Base-by-base conservation (phyloP, 768 basidiomycete species). In the Podaxis sp. region DNA sequence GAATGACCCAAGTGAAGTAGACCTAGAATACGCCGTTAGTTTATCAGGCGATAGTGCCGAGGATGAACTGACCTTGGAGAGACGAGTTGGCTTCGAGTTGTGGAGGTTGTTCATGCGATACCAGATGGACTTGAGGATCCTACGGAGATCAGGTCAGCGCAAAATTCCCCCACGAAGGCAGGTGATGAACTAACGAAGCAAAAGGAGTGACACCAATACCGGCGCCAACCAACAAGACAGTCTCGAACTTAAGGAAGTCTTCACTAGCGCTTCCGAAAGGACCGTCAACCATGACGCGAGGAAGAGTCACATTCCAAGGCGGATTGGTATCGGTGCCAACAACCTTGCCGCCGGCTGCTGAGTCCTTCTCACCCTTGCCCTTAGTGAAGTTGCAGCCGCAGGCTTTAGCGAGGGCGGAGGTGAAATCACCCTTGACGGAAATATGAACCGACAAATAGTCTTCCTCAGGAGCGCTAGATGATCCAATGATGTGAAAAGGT, bases 181-280 rank as follows among this genome's bases (percentile, higher is more conserved):
- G 21, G 4, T 32, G 32, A 10, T 62, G 71, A 61, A 74, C 92
- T 80, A 69, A 95, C 88, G 91, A 93, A 56, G 95, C 94, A 67
- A 98, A 97, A 2, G 95, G 95, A 0, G 95, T 97, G 37, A 97
- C 94, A 66, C 95, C 95, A 63, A 98, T 98, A 73, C 95, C 96
- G 59, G 91, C 94, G 65, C 93, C 95, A 50, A 95, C 91, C 40
- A 97, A 84, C 35, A 96, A 75, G 37, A 95, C 82, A 1, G 92
- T 90, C 75, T 97, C 94, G 65, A 85, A 95, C 57, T 93, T 93
- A 70, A 91, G 77, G 70, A 91, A 95, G 70, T 95, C 93, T 72
- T 98, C 95, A 44, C 86, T 88, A 7, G 95, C 93, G 62, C 85
- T 88, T 13, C 95, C 95, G 70, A 97, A 98, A 4, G 95, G 95